Evolutionary conservation across 306 rosid genomes (phyloP), one percentile per base, ranked within the genome.

Genomic region (Cucurbita argyrosperma): DNA sequence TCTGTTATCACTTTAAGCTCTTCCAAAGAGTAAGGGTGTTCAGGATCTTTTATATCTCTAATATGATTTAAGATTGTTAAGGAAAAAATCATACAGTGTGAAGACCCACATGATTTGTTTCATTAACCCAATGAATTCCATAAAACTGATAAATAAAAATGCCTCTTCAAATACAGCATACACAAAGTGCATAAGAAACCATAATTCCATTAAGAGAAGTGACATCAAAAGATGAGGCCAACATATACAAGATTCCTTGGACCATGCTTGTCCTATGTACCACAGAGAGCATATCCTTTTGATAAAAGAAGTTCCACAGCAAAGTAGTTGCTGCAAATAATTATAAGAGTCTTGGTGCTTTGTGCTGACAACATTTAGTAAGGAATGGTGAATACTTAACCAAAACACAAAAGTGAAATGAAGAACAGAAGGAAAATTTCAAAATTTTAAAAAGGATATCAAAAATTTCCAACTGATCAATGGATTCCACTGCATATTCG

Each of bases 1-100:
- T 91, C 96, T 0, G 91, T 80, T 67, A 95, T 88, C 64, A 94
- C 97, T 82, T 91, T 89, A 80, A 94, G 99, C 90, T 94, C 96
- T 78, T 94, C 97, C 86, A 91, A 81, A 38, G 99, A 94, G 80
- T 91, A 88, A 0, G 96, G 96, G 46, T 91, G 91, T 75, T 91
- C 96, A 1, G 96, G 99, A 76, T 95, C 99, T 87, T 89, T 91
- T 59, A 94, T 89, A 85, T 89, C 97, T 84, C 96, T 88, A 79
- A 91, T 75, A 87, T 85, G 96, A 87, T 94, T 72, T 94, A 76
- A 72, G 87, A 89, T 79, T 67, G 85, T 88, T 73, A 94, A 91
- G 95, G 66, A 76, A 81, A 73, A 49, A 74, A 60, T n/a, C 30
- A 11, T 35, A 37, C 4, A 70, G 47, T 7, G 59, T 51, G 47